Percentiles rank a stretch among this genome's conserved stretches.
phyloP scores from a whole-genome alignment of 495 filamentous ascomycete species.

The Penicillium daleae region DNA sequence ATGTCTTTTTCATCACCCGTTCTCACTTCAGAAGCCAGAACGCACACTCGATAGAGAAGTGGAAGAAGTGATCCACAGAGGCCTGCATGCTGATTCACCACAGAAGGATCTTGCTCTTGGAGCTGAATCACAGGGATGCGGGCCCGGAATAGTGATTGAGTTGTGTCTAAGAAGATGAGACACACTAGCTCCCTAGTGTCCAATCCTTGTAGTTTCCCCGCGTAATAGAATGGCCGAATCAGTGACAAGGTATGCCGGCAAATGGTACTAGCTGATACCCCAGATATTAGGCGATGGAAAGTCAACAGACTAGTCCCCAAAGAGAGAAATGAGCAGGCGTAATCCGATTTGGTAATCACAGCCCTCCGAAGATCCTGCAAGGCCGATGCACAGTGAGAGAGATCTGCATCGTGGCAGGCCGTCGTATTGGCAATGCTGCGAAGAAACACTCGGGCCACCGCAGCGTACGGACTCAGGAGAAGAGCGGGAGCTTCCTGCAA shows the following conservation, averaged over 20 bases:
- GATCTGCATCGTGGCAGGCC: slow-evolving; percentile 11
- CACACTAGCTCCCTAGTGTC: slow-evolving; percentile 13
- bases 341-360: slow-evolving; percentile 9
- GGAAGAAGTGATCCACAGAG: slow-evolving; percentile 16
- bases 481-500: slow-evolving; percentile 10
- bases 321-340: slow-evolving; percentile 10
- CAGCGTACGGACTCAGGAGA: slow-evolving; percentile 13
- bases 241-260: slow-evolving; percentile 13
- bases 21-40: slow-evolving; percentile 10
- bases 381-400: slow-evolving; percentile 11
- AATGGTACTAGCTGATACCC: slow-evolving; percentile 14
- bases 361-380: slow-evolving; percentile 7
- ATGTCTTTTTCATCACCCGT: not conserved
- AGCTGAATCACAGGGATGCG: slow-evolving; percentile 12
- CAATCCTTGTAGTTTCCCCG: slow-evolving; percentile 4
- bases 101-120: slow-evolving; percentile 7
- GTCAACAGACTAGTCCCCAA: slow-evolving; percentile 11
- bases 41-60: slow-evolving; percentile 16
- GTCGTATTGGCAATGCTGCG: slow-evolving; percentile 8
- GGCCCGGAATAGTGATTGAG: slow-evolving; percentile 13
- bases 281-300: slow-evolving; percentile 17
- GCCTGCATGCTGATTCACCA: slow-evolving; percentile 16
- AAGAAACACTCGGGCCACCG: slow-evolving; percentile 13
- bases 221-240: slow-evolving; percentile 13
- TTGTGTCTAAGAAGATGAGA: slow-evolving; percentile 15